Percentiles rank a stretch among this genome's conserved stretches.
Conservation (phyloP, 1,139 yeast species). For the Yueomyces sp. region DNA sequence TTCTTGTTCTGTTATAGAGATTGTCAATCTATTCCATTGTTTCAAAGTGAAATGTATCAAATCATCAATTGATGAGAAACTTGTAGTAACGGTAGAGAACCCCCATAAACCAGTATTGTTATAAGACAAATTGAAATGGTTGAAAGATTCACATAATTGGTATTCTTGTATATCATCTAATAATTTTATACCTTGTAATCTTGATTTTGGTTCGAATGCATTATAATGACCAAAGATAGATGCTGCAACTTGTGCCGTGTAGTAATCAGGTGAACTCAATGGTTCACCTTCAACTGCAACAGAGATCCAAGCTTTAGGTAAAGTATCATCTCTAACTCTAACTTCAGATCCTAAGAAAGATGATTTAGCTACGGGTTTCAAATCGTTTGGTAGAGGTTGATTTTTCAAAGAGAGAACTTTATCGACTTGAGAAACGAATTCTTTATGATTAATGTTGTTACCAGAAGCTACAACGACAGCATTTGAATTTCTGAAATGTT, state of each 20-base stretch:
- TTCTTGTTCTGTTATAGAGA: slow-evolving; percentile 65
- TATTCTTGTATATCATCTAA: slow-evolving; percentile 61
- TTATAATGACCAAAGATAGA: slow-evolving; percentile 52
- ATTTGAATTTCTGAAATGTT: slow-evolving; percentile 49
- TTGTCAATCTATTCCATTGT: slow-evolving; percentile 77
- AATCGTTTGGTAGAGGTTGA: slow-evolving; percentile 39
- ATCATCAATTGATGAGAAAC: slow-evolving; percentile 52
- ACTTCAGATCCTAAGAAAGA: slow-evolving; percentile 74
- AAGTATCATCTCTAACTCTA: slow-evolving; percentile 77
- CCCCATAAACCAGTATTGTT: slow-evolving; percentile 80
- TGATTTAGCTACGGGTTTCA: slow-evolving; percentile 29
- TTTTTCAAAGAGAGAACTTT: slow-evolving; percentile 27
- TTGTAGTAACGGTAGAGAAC: slow-evolving; percentile 51
- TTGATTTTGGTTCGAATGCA: slow-evolving; percentile 39
- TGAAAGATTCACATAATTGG: slow-evolving; percentile 58
- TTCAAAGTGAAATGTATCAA: slow-evolving; percentile 66
- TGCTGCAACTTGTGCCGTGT: slow-evolving; percentile 63
- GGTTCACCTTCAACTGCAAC: slow-evolving; percentile 68
- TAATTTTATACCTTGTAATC: slow-evolving; percentile 75
- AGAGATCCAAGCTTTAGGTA: slow-evolving; percentile 67
- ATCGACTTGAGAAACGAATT: slow-evolving; percentile 41
- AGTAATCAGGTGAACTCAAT: slow-evolving; percentile 46
- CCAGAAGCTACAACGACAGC: slow-evolving; percentile 64
- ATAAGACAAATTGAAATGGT: slow-evolving; percentile 61
- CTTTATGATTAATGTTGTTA: slow-evolving; percentile 45